Percentiles rank a stretch among this genome's conserved stretches.
Evolutionary conservation across 805 yeast genomes (phyloP).

Genomic region (Komagataella mondaviorum): DNA sequence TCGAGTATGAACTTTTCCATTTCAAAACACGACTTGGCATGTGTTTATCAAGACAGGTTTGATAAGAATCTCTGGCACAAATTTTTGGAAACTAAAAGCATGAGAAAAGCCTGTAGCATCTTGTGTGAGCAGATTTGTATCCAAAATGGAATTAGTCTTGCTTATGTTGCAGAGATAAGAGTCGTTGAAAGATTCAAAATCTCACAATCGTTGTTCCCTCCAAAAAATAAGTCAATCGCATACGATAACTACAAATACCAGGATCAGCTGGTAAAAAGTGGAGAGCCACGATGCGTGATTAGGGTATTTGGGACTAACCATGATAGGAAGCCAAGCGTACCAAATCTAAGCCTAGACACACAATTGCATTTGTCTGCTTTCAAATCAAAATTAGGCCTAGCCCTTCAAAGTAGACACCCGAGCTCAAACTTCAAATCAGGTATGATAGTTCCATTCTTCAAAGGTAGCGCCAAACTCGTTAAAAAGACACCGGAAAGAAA

Average conservation of each 20-base stretch:
- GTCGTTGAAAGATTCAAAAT: constrained; percentile 32
- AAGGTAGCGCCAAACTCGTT: constrained; percentile 27
- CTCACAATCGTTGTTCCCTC: constrained; percentile 28
- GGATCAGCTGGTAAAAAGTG: constrained; percentile 20
- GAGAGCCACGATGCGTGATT: constrained; percentile 26
- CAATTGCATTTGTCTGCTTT: constrained; percentile 29
- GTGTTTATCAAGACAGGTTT: constrained; percentile 5
- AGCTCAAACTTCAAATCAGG: constrained; percentile 26
- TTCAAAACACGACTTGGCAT: constrained; percentile 16
- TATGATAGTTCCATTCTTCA: constrained; percentile 36
- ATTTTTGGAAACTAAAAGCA: neutral
- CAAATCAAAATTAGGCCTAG: constrained; percentile 38
- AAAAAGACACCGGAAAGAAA: constrained; percentile 15
- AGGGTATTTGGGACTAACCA: constrained; percentile 29
- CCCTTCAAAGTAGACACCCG: constrained; percentile 19
- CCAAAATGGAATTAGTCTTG: constrained; percentile 24
- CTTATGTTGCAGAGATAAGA: constrained; percentile 36
- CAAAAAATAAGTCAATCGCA: constrained; percentile 24
- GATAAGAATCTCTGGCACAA: neutral
- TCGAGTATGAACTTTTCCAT: constrained; percentile 33
- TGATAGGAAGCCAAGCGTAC: constrained; percentile 2
- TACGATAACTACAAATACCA: constrained; percentile 28
- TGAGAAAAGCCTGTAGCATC: constrained; percentile 21
- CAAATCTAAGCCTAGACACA: constrained; percentile 16
- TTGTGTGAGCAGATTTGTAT: constrained; percentile 22